Percentiles rank a stretch among this genome's conserved stretches.
These are phyloP conservation scores for Pisolithus orientalis DNA, from an alignment of 768 basidiomycete species.

Conservation along the genomic window DNA sequence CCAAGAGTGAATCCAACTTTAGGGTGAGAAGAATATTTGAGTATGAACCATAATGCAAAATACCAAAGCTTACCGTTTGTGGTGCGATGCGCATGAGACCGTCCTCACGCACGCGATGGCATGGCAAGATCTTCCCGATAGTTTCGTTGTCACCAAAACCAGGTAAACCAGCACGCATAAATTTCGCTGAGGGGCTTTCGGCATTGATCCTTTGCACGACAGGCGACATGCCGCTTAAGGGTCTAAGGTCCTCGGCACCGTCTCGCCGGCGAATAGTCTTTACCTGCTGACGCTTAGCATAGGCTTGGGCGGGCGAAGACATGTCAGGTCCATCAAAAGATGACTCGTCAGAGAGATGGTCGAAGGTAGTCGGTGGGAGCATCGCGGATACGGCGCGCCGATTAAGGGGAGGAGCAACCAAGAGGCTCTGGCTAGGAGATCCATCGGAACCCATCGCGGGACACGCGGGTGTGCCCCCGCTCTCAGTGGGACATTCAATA, in stretches of 20 bases:
- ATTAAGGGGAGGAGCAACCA: conserved; percentile 37
- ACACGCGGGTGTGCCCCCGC: conserved; percentile 36
- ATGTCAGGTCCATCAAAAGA: conserved; percentile 59
- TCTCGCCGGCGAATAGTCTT: conserved; percentile 76
- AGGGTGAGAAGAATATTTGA: conserved; percentile 8
- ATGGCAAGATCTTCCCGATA: conserved; percentile 88
- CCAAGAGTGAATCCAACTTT: conserved; percentile 73
- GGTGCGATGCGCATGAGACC: conserved; percentile 86
- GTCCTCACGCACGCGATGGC: conserved; percentile 90
- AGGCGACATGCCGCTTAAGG: conserved; percentile 62
- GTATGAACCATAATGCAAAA: neutral
- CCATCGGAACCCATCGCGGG: conserved; percentile 31
- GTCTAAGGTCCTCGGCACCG: conserved; percentile 75
- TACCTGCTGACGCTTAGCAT: conserved; percentile 68
- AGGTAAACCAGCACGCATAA: conserved; percentile 57
- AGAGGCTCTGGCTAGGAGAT: conserved; percentile 23
- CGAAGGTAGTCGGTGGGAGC: conserved; percentile 36
- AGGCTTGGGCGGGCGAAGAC: conserved; percentile 79
- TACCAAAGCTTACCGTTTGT: conserved; percentile 56
- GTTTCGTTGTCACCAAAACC: conserved; percentile 93
- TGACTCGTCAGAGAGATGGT: conserved; percentile 46
- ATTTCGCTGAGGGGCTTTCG: conserved; percentile 54
- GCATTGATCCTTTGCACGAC: conserved; percentile 36
- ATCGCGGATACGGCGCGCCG: conserved; percentile 77
- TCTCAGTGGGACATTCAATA: conserved; percentile 43